phyloP scores from a whole-genome alignment of 2,329 filamentous ascomycete genomes.

The Fusarium sp. region DNA sequence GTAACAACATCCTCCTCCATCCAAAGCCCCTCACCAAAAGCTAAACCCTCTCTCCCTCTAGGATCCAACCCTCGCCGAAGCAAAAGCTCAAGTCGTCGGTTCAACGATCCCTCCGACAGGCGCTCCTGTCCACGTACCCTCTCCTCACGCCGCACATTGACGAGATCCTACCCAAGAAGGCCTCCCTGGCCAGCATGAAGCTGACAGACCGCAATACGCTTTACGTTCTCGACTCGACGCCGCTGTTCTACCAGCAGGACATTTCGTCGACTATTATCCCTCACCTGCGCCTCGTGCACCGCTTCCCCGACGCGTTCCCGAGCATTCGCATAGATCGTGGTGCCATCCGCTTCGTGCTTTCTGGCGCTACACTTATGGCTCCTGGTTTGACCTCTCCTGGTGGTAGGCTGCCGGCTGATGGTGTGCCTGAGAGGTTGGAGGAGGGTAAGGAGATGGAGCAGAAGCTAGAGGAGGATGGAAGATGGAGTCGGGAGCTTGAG shows the following conservation, averaged over 20 bases:
- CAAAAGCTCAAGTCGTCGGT: constrained; percentile 98
- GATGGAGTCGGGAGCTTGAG: constrained; percentile 74
- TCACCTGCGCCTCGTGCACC: constrained; percentile 89
- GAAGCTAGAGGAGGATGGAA: constrained; percentile 59
- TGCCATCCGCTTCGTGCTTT: constrained; percentile 95
- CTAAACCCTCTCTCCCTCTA: constrained; percentile 51
- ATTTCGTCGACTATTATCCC: constrained; percentile 81
- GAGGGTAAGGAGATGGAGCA: constrained; percentile 58
- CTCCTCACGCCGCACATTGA: constrained; percentile 89
- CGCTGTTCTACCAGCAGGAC: constrained; percentile 92
- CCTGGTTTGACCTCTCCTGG: constrained; percentile 89
- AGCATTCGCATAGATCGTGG: constrained; percentile 92
- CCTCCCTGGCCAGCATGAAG: constrained; percentile 89
- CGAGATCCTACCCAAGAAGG: constrained; percentile 94
- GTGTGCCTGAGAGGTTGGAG: constrained; percentile 44
- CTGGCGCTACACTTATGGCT: constrained; percentile 94
- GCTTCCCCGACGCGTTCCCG: constrained; percentile 86
- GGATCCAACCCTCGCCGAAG: constrained; percentile 77
- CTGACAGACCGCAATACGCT: constrained; percentile 90
- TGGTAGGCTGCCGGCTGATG: constrained; percentile 76
- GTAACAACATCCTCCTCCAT: constrained; percentile 59
- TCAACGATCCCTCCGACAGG: constrained; percentile 85
- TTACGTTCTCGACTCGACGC: constrained; percentile 81
- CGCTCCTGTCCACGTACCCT: constrained; percentile 86
- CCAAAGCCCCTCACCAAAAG: neutral